Conservation (phyloP, 2,329 filamentous ascomycete genomes). For the Ascochyta rabiei region DNA sequence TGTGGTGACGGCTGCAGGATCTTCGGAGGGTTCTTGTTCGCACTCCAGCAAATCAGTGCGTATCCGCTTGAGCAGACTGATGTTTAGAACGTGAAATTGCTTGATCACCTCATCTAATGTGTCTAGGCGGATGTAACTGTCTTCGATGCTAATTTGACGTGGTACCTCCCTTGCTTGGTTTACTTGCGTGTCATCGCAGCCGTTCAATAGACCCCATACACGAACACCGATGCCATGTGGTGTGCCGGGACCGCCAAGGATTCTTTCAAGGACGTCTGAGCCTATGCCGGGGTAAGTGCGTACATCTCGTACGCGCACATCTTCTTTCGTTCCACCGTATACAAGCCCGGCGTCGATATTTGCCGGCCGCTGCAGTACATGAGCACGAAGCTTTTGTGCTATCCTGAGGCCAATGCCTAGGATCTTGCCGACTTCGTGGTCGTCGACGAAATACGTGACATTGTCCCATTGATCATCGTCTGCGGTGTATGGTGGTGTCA, state of each 20-base stretch:
- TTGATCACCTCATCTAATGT: slow-evolving; percentile 66
- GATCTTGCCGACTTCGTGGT: slow-evolving; percentile 76
- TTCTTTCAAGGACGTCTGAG: slow-evolving; percentile 66
- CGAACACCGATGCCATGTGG: slow-evolving; percentile 73
- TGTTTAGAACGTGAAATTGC: slow-evolving; percentile 71
- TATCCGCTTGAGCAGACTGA: slow-evolving; percentile 78
- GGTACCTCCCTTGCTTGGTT: slow-evolving; percentile 74
- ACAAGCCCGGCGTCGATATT: slow-evolving; percentile 54
- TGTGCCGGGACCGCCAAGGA: slow-evolving; percentile 73
- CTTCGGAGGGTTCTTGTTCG: slow-evolving; percentile 41
- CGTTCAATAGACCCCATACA: slow-evolving; percentile 81
- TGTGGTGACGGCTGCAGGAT: not conserved
- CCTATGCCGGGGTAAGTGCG: slow-evolving; percentile 68
- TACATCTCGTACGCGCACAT: slow-evolving; percentile 69
- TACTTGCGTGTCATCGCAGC: slow-evolving; percentile 77
- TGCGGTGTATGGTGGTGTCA: slow-evolving; percentile 68
- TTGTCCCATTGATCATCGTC: slow-evolving; percentile 49
- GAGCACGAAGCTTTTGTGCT: slow-evolving; percentile 69
- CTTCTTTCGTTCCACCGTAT: slow-evolving; percentile 58
- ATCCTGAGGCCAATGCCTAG: slow-evolving; percentile 85
- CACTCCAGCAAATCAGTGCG: slow-evolving; percentile 71
- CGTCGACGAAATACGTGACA: slow-evolving; percentile 73
- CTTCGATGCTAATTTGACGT: slow-evolving; percentile 91
- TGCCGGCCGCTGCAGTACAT: slow-evolving; percentile 58
- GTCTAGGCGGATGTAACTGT: slow-evolving; percentile 80